phyloP scores from a whole-genome alignment of 1,139 yeast species.

The Eremothecium sinecaudum region DNA sequence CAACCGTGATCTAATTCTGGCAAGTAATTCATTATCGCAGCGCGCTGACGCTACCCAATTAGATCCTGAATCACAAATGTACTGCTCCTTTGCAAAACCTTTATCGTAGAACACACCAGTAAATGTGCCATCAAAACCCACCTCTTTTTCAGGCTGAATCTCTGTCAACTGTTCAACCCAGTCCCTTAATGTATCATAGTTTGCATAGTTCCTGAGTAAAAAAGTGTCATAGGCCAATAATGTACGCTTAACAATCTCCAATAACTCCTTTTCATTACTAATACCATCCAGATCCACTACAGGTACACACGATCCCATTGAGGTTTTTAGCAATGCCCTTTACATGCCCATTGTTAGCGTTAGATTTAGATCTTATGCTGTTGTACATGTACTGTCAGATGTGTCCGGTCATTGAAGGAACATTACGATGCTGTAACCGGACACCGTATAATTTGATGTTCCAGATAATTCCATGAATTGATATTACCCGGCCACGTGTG shows the following conservation, averaged over 20 bases:
- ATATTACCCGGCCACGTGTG: no score
- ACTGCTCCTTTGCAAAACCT: constrained; percentile 21
- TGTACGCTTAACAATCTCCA: constrained; percentile 19
- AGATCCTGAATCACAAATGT: constrained; percentile 16
- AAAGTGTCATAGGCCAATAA: constrained; percentile 21
- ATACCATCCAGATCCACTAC: constrained; percentile 19
- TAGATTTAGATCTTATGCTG: no score
- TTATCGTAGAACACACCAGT: constrained; percentile 19
- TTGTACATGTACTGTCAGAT: no score
- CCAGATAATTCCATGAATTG: not conserved
- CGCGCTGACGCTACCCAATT: not conserved
- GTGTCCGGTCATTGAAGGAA: no score
- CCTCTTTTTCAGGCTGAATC: constrained; percentile 9
- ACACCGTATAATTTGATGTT: not conserved
- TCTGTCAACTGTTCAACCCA: constrained; percentile 9
- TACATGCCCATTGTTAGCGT: no score
- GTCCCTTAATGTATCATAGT: constrained; percentile 14
- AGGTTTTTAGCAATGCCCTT: no score
- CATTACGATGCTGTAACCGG: not conserved
- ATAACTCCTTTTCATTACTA: constrained; percentile 18
- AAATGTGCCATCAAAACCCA: constrained; percentile 25
- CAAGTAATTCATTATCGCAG: constrained; percentile 12
- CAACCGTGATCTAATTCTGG: constrained; percentile 14
- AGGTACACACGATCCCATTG: no score
- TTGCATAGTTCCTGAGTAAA: constrained; percentile 26